Evolutionary conservation across 2,329 filamentous ascomycete genomes (phyloP), one percentile per base, ranked within the genome.

Genomic region (Fusarium sp.): DNA sequence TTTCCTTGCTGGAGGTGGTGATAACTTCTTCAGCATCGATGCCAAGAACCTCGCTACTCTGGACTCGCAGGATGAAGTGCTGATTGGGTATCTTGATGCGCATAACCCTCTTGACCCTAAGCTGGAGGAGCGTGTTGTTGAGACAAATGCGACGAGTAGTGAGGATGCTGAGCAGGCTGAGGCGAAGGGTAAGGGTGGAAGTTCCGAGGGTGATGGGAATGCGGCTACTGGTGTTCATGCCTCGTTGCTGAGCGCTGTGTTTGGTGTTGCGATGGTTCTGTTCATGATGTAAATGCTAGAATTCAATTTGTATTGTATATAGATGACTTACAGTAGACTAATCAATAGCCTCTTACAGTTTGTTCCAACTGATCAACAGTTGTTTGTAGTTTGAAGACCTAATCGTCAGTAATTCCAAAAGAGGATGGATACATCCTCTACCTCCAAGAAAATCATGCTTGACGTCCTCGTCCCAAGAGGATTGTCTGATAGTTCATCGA

Each of bases 1-100:
- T 73, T 92, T 91, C 71, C 70, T 92, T 1, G 88, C 89, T 2
- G 84, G 84, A 5, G 89, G 88, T 4, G 90, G 89, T 17, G 90
- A 92, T 73, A 91, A 90, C 74, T 87, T 91, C 75, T 84, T 90
- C 26, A 71, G 78, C n/a, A 44, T 71, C 2, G 56, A 62, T 3
- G 76, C 73, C 11, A 75, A 67, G 30, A 78, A 80, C 56, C 85
- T 85, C 46, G 78, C 83, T 33, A 82, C 80, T 9, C 81, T 89
- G 5, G 86, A 88, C 30, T 84, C 83, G 1, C 83, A 88, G 76
- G 87, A 88, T 45, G 83, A 88, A 73, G 85, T 89, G 0, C 81
- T 89, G 5, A 81, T 82, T 8, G 75, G 79, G 38, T 89, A 90
- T 70, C 82, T 90, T 42, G 67, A 81, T 64, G 78, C 80, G 7